Conservation (phyloP, 371 early-diverging fungal genomes). For the Syncephalastrum racemosum region DNA sequence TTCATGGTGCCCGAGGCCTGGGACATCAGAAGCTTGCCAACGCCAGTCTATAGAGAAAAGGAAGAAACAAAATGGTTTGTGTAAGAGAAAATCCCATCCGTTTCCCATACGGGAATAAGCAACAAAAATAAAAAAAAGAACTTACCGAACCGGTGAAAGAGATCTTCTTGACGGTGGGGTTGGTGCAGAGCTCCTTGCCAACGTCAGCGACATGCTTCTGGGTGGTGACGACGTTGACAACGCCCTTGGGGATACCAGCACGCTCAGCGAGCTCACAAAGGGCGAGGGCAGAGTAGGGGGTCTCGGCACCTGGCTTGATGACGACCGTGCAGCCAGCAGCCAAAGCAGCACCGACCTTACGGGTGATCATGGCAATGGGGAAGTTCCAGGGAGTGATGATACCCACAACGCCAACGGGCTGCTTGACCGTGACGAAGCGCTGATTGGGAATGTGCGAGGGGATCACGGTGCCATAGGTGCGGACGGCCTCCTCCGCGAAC, state of each 20-base stretch:
- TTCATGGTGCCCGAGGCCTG: conserved; percentile 76
- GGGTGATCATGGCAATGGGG: conserved; percentile 89
- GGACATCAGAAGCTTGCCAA: conserved; percentile 74
- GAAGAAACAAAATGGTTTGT: no score
- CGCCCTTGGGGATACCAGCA: conserved; percentile 89
- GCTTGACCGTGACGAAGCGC: conserved; percentile 71
- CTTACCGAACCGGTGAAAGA: conserved; percentile 83
- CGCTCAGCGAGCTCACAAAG: conserved; percentile 72
- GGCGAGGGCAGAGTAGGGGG: conserved; percentile 83
- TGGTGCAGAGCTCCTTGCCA: conserved; percentile 68
- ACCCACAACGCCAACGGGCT: conserved; percentile 86
- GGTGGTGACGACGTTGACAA: conserved; percentile 79
- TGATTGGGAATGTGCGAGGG: conserved; percentile 59
- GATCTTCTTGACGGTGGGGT: conserved; percentile 67
- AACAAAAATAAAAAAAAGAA: conserved; percentile 9
- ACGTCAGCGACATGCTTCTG: conserved; percentile 60
- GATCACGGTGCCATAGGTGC: conserved; percentile 80
- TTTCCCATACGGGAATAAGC: no score
- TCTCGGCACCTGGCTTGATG: conserved; percentile 78
- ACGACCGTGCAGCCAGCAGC: conserved; percentile 81
- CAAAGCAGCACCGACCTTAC: conserved; percentile 82
- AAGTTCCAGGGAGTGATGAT: conserved; percentile 96
- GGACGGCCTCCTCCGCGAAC: conserved; percentile 87
- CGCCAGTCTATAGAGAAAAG: conserved; percentile 41
- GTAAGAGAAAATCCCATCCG: not conserved